These are phyloP conservation scores for Panaeolus cyanescens DNA, from an alignment of 768 basidiomycete genomes.

Conservation along the genomic window DNA sequence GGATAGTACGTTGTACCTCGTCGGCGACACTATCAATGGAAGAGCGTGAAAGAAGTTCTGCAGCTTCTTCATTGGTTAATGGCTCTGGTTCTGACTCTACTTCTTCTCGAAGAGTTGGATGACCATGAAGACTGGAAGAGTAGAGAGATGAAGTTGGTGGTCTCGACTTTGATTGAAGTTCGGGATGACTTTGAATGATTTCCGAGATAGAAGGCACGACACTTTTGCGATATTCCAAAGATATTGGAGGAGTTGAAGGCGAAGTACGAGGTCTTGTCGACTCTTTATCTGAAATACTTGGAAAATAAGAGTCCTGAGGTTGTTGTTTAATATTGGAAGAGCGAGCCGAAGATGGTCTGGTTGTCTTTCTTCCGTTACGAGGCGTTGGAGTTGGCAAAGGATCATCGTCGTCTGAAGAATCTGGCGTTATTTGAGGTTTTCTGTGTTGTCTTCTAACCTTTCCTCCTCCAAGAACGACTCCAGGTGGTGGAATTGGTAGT, in stretches of 20 bases:
- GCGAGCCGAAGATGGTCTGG: conserved; percentile 28
- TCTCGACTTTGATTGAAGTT: conserved; percentile 54
- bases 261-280: conserved; percentile 19
- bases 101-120: conserved; percentile 51
- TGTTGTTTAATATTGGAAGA: conserved; percentile 8
- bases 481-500: conserved; percentile 81
- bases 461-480: conserved; percentile 63
- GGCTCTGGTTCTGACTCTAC: conserved; percentile 55
- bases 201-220: conserved; percentile 84
- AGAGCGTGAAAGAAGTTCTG: conserved; percentile 72
- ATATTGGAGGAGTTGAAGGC: conserved; percentile 5
- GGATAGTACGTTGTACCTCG: conserved; percentile 73
- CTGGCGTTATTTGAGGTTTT: conserved; percentile 32
- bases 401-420: conserved; percentile 62
- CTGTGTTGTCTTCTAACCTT: conserved; percentile 36
- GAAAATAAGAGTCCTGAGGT: conserved; percentile 6
- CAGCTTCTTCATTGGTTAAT: conserved; percentile 55
- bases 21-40: conserved; percentile 88
- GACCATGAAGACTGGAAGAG: conserved; percentile 44
- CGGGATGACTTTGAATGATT: conserved; percentile 81
- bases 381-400: conserved; percentile 26
- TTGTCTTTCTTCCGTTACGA: conserved; percentile 31
- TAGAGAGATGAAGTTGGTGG: conserved; percentile 52
- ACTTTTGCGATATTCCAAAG: conserved; percentile 40
- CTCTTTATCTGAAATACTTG: conserved; percentile 14